Conservation (phyloP, 768 basidiomycete species). For the Xanthoconium stramineum region DNA sequence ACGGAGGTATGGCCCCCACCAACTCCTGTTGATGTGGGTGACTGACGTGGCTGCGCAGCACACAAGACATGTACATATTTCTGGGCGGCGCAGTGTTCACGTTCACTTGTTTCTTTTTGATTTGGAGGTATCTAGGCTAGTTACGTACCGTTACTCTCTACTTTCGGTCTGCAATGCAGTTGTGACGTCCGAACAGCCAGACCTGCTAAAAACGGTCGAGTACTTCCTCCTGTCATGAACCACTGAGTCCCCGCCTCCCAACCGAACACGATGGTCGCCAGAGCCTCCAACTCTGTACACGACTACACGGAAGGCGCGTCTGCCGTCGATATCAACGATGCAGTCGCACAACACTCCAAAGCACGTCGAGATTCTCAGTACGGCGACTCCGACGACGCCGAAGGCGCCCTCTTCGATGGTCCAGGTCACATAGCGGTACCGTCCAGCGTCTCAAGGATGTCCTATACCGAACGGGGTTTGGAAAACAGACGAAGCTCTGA, state of each 20-base stretch:
- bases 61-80: conserved; percentile 95
- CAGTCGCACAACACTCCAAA: conserved; percentile 46
- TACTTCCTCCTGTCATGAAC: too few relatives aligned
- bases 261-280: conserved; percentile 13
- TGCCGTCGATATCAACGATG: conserved; percentile 65
- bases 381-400: conserved; percentile 47
- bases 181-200: background rate
- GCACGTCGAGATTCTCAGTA: conserved; percentile 69
- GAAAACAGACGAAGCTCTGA: conserved; percentile 52
- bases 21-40: background rate
- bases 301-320: conserved; percentile 92
- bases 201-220: conserved; percentile 15
- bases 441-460: conserved; percentile 80
- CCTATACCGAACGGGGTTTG: conserved; percentile 45
- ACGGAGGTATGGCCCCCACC: conserved; percentile 58
- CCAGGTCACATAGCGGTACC: conserved; percentile 64
- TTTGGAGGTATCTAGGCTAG: conserved; percentile 85
- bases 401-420: conserved; percentile 74
- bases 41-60: conserved; percentile 45
- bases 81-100: conserved; percentile 80
- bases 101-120: conserved; percentile 90
- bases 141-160: background rate
- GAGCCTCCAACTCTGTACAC: conserved; percentile 19
- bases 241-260: background rate
- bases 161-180: background rate